Evolutionary conservation across 2,329 filamentous ascomycete species (phyloP), one percentile per base, ranked within the genome.

Genomic region (Ascochyta fabae): DNA sequence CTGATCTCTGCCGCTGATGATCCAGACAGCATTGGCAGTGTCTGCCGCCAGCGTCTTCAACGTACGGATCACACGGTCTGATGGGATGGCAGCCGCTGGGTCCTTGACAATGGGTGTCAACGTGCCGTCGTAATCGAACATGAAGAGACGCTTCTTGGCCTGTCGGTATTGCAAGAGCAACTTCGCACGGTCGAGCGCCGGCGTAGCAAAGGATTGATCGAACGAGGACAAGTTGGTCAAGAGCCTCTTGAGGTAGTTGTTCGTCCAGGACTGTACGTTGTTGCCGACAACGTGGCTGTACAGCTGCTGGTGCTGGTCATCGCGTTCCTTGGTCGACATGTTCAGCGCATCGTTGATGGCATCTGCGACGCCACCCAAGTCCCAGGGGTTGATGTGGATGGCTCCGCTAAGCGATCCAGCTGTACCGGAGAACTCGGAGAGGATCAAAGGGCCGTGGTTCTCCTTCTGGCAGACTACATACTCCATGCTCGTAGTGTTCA

Each of bases 51-150:
- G 82, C 10, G 85, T 84, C 73, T 89, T 91, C 56, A 99, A 82
- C 1, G 89, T 93, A 27, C 88, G 85, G 44, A 96, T 88, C 22
- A 97, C 86, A 22, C 88, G 86, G 65, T 92, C 88, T 0, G 93
- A 94, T 0, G 95, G 95, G 35, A 97, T 88, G 3, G 95, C 95
- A 5, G 92, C 88, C 63, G 89, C 88, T 1, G 95, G 95, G 69
- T 98, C 92, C 65, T 90, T 89, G 51, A 98, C 95, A 67, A 99
- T 98, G 0, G 93, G 83, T 3, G 95, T 98, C 50, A 99, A 84
- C 0, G 95, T 99, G 43, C 95, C 95, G 73, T 99, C 95, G 70
- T 99, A 99, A 78, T 99, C 95, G 72, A 98, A 97, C 91, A 99
- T 94, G 80, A 98, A 96, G 3, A 99, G 82, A 10, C 95, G 87